Percentiles rank a stretch among this genome's conserved stretches.
phyloP scores from a whole-genome alignment of 352 stramenopile genomes.

The Phytophthora citrophthora region DNA sequence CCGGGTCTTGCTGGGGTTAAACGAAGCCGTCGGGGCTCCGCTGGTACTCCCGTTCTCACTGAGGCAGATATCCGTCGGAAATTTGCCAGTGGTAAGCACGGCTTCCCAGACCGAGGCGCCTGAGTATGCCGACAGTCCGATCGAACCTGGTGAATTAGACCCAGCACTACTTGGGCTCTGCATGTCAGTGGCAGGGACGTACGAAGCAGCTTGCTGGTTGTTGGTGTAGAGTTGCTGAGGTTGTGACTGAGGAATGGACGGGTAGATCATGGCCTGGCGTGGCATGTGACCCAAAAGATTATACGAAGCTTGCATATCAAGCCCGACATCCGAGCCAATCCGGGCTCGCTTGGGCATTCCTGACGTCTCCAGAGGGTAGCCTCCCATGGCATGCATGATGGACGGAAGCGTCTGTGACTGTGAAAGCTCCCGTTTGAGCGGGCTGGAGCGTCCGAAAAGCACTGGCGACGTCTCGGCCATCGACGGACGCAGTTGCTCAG shows the following conservation, averaged over 20 bases:
- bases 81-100: conserved; percentile 62
- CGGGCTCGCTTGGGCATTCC: conserved; percentile 39
- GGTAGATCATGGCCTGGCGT: conserved; percentile 41
- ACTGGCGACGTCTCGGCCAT: conserved; percentile 17
- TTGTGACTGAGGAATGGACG: conserved; percentile 20
- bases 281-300: conserved; percentile 34
- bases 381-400: conserved; percentile 50
- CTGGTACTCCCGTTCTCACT: conserved; percentile 40
- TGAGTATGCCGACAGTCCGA: conserved; percentile 7
- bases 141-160: conserved; percentile 15
- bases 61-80: conserved; percentile 67
- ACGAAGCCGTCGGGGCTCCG: conserved; percentile 9
- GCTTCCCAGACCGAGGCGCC: conserved; percentile 67
- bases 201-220: conserved; percentile 7
- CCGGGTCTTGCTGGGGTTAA: conserved; percentile 18
- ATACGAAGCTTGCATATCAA: conserved; percentile 42
- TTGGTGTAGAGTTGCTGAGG: conserved; percentile 11
- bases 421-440: conserved; percentile 31
- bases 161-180: conserved; percentile 26
- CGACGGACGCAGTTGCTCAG: conserved; percentile 50
- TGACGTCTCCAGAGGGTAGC: conserved; percentile 38
- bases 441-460: conserved; percentile 23
- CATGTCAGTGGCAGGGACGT: conserved; percentile 17
- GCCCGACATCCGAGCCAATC: conserved; percentile 39
- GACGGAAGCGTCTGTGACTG: conserved; percentile 34